Evolutionary conservation across 352 stramenopile genomes (phyloP).

Genomic region (Sclerospora graminicola): DNA sequence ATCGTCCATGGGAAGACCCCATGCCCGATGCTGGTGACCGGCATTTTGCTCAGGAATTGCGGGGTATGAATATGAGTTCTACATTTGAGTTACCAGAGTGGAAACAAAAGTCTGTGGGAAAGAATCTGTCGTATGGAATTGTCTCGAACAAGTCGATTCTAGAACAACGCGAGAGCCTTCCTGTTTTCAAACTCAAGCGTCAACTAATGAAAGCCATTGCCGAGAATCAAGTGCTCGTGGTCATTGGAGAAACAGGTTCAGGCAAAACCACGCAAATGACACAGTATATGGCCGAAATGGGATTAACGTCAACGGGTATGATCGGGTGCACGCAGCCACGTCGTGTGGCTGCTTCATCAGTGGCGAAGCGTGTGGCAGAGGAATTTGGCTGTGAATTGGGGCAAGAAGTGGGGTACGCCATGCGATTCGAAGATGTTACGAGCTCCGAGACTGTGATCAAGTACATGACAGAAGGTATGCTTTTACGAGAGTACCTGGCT

Average conservation of each 20-base stretch:
- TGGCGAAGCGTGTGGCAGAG: conserved; percentile 95
- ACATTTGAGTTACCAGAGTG: conserved; percentile 92
- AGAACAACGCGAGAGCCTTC: conserved; percentile 94
- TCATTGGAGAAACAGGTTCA: conserved; percentile 98
- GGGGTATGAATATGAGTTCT: conserved; percentile 86
- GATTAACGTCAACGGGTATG: conserved; percentile 91
- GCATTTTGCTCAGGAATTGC: conserved; percentile 95
- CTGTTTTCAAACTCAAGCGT: conserved; percentile 95
- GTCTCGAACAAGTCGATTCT: conserved; percentile 93
- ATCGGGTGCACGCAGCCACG: conserved; percentile 98
- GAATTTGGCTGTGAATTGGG: conserved; percentile 93
- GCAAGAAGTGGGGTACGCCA: conserved; percentile 90
- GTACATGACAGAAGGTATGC: conserved; percentile 99
- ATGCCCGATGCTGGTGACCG: conserved; percentile 95
- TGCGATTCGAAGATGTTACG: conserved; percentile 84
- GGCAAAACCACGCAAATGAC: conserved; percentile 99
- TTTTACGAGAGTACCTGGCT: conserved; percentile 97
- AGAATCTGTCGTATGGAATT: conserved; percentile 95
- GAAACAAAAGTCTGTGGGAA: conserved; percentile 96
- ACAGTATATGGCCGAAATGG: conserved; percentile 98
- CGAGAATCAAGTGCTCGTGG: conserved; percentile 94
- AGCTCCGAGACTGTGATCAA: conserved; percentile 96
- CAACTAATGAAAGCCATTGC: conserved; percentile 92
- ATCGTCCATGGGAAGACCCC: conserved; percentile 97
- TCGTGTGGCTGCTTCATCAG: conserved; percentile 95